A percentile compares a stretch with the other conserved stretches of the same genome.
Conservation (phyloP, 345 rosid species). For the Eucalyptus guilfoylei region DNA sequence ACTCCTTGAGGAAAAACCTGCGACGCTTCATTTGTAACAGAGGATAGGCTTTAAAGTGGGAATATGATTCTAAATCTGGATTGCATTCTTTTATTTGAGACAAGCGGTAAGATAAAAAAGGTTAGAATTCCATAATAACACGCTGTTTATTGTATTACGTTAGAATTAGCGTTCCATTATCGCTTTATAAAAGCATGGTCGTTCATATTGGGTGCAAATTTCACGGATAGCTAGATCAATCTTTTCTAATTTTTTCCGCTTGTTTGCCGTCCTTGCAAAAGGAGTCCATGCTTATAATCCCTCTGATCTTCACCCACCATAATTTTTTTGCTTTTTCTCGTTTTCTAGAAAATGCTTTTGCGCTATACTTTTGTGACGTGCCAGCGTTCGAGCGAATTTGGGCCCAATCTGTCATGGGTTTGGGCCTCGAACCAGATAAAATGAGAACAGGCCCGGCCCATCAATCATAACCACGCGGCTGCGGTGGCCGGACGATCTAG, state of each 20-base stretch:
- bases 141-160: fast-evolving
- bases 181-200: neutral
- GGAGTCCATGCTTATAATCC: neutral
- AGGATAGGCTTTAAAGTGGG: neutral
- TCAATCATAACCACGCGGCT: neutral
- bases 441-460: neutral
- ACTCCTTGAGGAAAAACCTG: neutral
- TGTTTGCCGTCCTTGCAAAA: neutral
- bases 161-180: fast-evolving
- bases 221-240: neutral
- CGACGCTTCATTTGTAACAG: neutral
- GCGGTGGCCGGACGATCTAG: neutral
- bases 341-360: neutral
- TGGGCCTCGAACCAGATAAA: neutral
- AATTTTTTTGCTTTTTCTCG: neutral
- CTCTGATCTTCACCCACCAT: neutral
- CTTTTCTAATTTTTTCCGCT: neutral
- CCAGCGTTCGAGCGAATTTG: neutral
- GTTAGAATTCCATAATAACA: fast-evolving
- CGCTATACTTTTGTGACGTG: neutral
- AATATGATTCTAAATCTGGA: neutral
- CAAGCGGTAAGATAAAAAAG: too few relatives aligned
- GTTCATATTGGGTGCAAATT: neutral
- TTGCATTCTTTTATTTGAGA: neutral
- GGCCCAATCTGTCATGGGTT: neutral